Evolutionary conservation across 768 basidiomycete species (phyloP).

Genomic region (Phaffia australis): DNA sequence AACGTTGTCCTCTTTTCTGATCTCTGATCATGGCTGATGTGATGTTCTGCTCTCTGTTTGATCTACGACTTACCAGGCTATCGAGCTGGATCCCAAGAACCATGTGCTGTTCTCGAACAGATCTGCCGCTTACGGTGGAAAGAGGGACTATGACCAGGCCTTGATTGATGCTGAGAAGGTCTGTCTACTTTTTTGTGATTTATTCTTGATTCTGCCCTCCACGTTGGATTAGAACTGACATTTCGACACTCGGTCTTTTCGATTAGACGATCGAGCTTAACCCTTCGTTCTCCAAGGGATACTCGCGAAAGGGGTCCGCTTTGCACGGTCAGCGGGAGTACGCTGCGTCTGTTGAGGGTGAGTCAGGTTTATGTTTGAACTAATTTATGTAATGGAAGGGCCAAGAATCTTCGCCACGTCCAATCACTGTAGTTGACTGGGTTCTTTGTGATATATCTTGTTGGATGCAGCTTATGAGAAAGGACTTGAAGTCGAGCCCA

Average conservation of each 20-base stretch:
- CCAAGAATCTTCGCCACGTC: background rate
- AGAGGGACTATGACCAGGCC: constrained; percentile 63
- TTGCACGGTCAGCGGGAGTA: constrained; percentile 69
- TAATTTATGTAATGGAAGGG: background rate
- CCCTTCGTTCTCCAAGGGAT: constrained; percentile 78
- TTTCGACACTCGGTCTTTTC: constrained; percentile 1
- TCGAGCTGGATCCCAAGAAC: constrained; percentile 68
- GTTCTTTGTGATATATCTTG: background rate
- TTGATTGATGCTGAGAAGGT: constrained; percentile 86
- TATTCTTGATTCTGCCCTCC: background rate
- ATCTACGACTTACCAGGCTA: constrained; percentile 48
- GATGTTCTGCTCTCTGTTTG: constrained; percentile 43
- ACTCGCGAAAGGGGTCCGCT: constrained; percentile 83
- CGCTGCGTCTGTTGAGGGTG: constrained; percentile 60
- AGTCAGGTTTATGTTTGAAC: constrained; percentile 44
- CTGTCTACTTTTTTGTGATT: constrained; percentile 28
- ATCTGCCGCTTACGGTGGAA: constrained; percentile 80
- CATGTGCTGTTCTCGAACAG: constrained; percentile 87
- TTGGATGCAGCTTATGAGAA: constrained; percentile 41
- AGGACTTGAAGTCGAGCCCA: constrained; percentile 64
- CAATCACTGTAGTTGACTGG: background rate
- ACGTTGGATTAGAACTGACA: background rate
- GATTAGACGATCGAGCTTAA: constrained; percentile 65
- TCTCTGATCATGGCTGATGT: constrained; percentile 37
- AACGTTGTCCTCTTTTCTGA: background rate